Conservation (phyloP, 345 rosid species). For the Arabidopsis arenosa region DNA sequence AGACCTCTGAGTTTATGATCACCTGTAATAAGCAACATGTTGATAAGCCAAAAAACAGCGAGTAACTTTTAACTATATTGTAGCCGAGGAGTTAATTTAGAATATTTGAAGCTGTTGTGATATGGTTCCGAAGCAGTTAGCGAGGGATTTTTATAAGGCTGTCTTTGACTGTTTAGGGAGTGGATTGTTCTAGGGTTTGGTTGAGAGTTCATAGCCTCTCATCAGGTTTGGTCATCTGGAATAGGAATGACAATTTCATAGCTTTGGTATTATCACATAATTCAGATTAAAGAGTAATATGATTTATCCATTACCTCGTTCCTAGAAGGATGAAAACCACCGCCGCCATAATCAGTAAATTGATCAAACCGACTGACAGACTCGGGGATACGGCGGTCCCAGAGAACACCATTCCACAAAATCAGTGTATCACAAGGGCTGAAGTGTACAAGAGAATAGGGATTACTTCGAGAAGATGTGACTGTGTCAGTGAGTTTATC, state of each 20-base stretch:
- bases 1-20: constrained; percentile 93
- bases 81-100: background rate
- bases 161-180: background rate
- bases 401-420: constrained; percentile 91
- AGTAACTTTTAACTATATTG: background rate
- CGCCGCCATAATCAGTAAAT: constrained; percentile 94
- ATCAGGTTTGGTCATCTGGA: background rate
- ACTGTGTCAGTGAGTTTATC: constrained; percentile 64
- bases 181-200: background rate
- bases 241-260: background rate
- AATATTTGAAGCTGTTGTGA: background rate
- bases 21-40: constrained; percentile 54
- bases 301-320: constrained; percentile 74
- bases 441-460: constrained; percentile 82
- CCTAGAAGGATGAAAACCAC: constrained; percentile 98
- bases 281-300: constrained; percentile 17
- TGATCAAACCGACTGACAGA: constrained; percentile 82
- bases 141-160: background rate
- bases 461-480: constrained; percentile 71
- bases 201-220: background rate
- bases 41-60: constrained; percentile 31
- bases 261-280: background rate
- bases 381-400: constrained; percentile 75
- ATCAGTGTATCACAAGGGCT: constrained; percentile 84
- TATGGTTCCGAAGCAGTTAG: background rate